Percentiles rank a stretch among this genome's conserved stretches.
Conservation (phyloP, 1,284 basidiomycete species). For the Malassezia vespertilionis region DNA sequence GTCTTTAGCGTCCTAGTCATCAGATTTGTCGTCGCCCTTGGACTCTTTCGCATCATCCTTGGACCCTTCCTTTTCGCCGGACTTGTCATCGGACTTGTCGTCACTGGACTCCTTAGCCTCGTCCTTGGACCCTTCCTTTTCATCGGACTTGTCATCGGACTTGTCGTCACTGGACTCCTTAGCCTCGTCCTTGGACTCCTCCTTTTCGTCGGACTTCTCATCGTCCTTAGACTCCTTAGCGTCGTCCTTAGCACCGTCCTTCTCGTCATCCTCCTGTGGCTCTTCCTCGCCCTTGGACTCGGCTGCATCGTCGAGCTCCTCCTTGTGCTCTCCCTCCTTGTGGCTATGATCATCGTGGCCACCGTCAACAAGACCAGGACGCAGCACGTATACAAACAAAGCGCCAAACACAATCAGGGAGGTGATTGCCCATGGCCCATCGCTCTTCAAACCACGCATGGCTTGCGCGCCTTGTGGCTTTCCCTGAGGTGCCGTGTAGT, state of each 20-base stretch:
- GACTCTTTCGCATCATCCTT: neutral
- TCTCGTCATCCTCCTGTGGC: neutral
- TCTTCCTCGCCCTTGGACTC: neutral
- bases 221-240: neutral
- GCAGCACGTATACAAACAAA: slow-evolving; percentile 9
- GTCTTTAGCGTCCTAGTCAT: neutral
- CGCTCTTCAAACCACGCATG: neutral
- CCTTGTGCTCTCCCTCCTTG: neutral
- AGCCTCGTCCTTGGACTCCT: slow-evolving; percentile 1
- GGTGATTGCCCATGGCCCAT: slow-evolving; percentile 17
- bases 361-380: neutral
- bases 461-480: neutral
- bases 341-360: neutral
- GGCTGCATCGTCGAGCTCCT: neutral
- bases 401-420: slow-evolving; percentile 17
- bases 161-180: neutral
- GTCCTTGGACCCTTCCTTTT: neutral
- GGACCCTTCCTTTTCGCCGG: neutral
- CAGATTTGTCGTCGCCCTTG: neutral
- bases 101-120: neutral
- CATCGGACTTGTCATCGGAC: neutral
- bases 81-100: neutral
- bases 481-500: too few relatives aligned
- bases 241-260: neutral
- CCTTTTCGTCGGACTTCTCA: neutral